These are phyloP conservation scores for Kazachstania sp. DNA, from an alignment of 1,139 yeast species.

Conservation along the genomic window DNA sequence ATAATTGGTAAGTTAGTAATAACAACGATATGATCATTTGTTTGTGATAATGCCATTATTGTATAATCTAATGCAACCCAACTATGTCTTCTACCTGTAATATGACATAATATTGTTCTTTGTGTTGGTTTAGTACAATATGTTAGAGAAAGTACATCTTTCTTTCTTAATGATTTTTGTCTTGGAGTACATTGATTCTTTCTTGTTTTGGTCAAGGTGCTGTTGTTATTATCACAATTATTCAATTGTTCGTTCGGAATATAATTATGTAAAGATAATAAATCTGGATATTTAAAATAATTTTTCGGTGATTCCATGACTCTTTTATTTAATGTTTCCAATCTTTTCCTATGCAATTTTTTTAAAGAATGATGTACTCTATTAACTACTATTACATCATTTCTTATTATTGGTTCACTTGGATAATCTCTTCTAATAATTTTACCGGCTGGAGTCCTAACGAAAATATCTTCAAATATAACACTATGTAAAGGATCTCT, in stretches of 20 bases:
- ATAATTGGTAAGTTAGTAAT: constrained; percentile 36
- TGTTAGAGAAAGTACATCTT: constrained; percentile 16
- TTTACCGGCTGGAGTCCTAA: constrained; percentile 21
- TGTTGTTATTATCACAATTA: too few species aligned
- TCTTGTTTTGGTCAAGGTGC: constrained; percentile 6
- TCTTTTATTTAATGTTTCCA: constrained; percentile 13
- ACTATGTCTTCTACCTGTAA: constrained; percentile 64
- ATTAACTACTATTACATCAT: constrained; percentile 26
- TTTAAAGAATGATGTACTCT: constrained; percentile 21
- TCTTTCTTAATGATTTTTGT: constrained; percentile 16
- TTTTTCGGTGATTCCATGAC: constrained; percentile 10
- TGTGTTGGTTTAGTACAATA: constrained; percentile 31
- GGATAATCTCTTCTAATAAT: constrained; percentile 30
- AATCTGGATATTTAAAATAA: constrained; percentile 17
- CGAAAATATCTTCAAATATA: constrained; percentile 8
- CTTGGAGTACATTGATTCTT: constrained; percentile 6
- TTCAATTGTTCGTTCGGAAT: not conserved
- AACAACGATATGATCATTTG: constrained; percentile 59
- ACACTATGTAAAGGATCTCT: not conserved
- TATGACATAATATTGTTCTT: constrained; percentile 52
- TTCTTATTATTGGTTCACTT: constrained; percentile 25
- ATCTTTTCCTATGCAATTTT: constrained; percentile 15
- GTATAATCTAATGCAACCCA: constrained; percentile 77
- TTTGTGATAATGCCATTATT: constrained; percentile 34
- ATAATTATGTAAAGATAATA: constrained; percentile 10